A percentile compares a stretch with the other conserved stretches of the same genome.
Conservation (phyloP, 169 alveolate species). For the Eimeria mitis region DNA sequence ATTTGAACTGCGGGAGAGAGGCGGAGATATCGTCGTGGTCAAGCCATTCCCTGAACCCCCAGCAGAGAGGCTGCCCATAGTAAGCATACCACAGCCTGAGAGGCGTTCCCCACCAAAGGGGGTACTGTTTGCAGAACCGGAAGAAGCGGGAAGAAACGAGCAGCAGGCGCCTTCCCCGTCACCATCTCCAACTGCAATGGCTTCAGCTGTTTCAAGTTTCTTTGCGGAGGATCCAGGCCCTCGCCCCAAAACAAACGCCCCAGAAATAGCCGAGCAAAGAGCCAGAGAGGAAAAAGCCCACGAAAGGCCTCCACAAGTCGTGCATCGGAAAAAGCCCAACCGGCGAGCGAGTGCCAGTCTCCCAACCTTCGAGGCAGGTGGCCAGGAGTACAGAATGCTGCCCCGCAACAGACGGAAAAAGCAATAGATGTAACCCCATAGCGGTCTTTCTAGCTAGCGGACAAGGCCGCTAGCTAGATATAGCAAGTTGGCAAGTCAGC, state of each 20-base stretch:
- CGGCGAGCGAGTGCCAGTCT: constrained; percentile 44
- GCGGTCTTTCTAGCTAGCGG: neutral
- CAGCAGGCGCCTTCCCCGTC: neutral
- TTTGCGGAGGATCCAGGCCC: constrained; percentile 51
- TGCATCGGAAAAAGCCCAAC: neutral
- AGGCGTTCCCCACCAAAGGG: constrained; percentile 3
- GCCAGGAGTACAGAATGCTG: constrained; percentile 60
- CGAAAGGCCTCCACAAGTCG: neutral
- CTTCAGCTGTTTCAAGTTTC: constrained; percentile 1
- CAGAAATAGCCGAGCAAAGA: constrained; percentile 42
- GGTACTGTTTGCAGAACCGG: neutral
- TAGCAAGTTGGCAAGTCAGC: neutral
- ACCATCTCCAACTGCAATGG: constrained; percentile 14
- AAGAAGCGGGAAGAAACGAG: neutral
- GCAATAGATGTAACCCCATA: neutral
- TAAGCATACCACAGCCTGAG: neutral
- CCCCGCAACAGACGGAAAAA: constrained; percentile 36
- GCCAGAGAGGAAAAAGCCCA: neutral
- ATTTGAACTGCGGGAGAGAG: constrained; percentile 31
- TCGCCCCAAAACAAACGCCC: constrained; percentile 56
- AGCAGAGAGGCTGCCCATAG: constrained; percentile 57
- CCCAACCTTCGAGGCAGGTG: constrained; percentile 61
- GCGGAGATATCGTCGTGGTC: constrained; percentile 22
- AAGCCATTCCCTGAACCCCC: constrained; percentile 64
- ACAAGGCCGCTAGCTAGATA: neutral